phyloP scores from a whole-genome alignment of 2,329 filamentous ascomycete species.

The Magnaporthiopsis poae region DNA sequence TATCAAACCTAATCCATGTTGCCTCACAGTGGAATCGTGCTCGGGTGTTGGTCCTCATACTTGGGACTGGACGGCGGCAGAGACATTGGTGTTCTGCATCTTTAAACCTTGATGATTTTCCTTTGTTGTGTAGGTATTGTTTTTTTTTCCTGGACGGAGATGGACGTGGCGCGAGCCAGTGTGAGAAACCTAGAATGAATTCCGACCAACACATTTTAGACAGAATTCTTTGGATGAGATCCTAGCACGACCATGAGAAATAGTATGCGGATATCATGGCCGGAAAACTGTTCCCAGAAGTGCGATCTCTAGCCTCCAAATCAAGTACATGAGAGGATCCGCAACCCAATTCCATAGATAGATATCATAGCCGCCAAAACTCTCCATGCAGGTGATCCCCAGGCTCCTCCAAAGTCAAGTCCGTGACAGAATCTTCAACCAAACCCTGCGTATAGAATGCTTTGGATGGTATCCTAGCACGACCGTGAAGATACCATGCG shows the following conservation, averaged over 20 bases:
- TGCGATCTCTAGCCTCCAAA: neutral
- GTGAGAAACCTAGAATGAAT: neutral
- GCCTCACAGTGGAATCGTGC: neutral
- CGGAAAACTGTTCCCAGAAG: neutral
- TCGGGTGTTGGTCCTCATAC: neutral
- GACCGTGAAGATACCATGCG: neutral
- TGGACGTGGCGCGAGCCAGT: no score
- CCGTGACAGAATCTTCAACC: no score
- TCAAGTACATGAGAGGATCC: no score
- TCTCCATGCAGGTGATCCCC: no score
- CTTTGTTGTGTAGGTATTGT: neutral
- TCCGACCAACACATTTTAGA: neutral
- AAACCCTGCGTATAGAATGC: neutral
- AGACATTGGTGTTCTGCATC: neutral
- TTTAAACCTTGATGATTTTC: neutral
- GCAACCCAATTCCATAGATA: no score
- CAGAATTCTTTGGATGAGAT: neutral
- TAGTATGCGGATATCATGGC: neutral
- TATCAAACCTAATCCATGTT: neutral
- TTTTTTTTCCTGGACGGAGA: neutral
- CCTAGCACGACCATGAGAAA: neutral
- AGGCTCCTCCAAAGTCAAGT: no score
- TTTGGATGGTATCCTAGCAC: neutral
- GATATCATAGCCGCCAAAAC: no score
- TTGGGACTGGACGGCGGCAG: no score